Percentiles rank a stretch among this genome's conserved stretches.
Conservation (phyloP, 2,329 filamentous ascomycete species). For the Phaeosphaeria sp. region DNA sequence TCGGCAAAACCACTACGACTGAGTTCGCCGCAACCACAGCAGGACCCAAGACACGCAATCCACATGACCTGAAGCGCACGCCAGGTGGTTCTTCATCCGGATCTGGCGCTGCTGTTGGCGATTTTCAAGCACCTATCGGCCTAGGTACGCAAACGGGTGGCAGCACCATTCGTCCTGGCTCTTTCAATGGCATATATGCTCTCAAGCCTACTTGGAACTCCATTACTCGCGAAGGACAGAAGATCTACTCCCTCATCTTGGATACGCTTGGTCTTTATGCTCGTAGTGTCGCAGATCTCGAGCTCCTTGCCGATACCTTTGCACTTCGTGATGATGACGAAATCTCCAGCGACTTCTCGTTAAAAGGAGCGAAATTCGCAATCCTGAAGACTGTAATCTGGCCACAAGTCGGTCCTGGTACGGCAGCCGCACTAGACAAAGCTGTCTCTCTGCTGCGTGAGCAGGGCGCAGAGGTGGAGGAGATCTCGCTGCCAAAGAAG, state of each 20-base stretch:
- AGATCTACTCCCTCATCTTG: conserved; percentile 63
- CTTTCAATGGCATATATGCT: conserved; percentile 69
- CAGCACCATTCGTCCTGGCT: conserved; percentile 67
- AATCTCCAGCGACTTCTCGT: conserved; percentile 42
- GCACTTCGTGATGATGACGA: conserved; percentile 59
- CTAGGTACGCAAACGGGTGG: conserved; percentile 73
- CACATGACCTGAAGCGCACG: conserved; percentile 59
- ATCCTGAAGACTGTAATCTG: conserved; percentile 62
- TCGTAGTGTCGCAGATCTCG: conserved; percentile 64
- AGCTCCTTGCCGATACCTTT: conserved; percentile 63
- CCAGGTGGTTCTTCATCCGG: conserved; percentile 73
- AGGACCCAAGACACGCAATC: conserved; percentile 65
- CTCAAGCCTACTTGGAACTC: conserved; percentile 72
- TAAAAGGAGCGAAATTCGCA: conserved; percentile 60
- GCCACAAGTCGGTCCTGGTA: conserved; percentile 47
- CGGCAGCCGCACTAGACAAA: conserved; percentile 43
- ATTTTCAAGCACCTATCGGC: conserved; percentile 66
- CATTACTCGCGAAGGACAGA: conserved; percentile 67
- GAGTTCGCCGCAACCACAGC: conserved; percentile 66
- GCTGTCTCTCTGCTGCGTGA: conserved; percentile 40
- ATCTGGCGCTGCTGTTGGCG: conserved; percentile 69
- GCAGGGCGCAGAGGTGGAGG: conserved; percentile 63
- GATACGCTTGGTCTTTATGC: conserved; percentile 70
- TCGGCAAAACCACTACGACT: conserved; percentile 65
- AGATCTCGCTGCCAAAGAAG: conserved; percentile 60